These are phyloP conservation scores for grape (Vitis vinifera) DNA, from an alignment of 164 flowering plant species.

Conservation along the genomic window ASM3070453v1 NC_081808.1:3755001-3755500, in stretches of 20 bases:
- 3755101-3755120: slow-evolving; percentile 86
- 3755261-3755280: slow-evolving; percentile 93
- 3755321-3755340: slow-evolving; percentile 66
- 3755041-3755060: neutral
- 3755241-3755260: slow-evolving; percentile 90
- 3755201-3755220: neutral
- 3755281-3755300: slow-evolving; percentile 90
- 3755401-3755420: slow-evolving; percentile 64
- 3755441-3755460: slow-evolving; percentile 71
- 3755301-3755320: slow-evolving; percentile 86
- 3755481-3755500: neutral
- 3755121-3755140: slow-evolving; percentile 51
- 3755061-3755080: neutral
- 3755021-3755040: neutral
- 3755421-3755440: slow-evolving; percentile 84
- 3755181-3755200: neutral
- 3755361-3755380: slow-evolving; percentile 36
- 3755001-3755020: too few species aligned
- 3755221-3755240: slow-evolving; percentile 23
- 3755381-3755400: slow-evolving; percentile 45
- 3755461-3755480: slow-evolving; percentile 34
- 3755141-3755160: too few species aligned
- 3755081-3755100: slow-evolving; percentile 22
- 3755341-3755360: slow-evolving; percentile 40
- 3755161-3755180: neutral